Percentiles rank a stretch among this genome's conserved stretches.
Evolutionary conservation across 768 basidiomycete genomes (phyloP).

Genomic region (Suillus sp.): DNA sequence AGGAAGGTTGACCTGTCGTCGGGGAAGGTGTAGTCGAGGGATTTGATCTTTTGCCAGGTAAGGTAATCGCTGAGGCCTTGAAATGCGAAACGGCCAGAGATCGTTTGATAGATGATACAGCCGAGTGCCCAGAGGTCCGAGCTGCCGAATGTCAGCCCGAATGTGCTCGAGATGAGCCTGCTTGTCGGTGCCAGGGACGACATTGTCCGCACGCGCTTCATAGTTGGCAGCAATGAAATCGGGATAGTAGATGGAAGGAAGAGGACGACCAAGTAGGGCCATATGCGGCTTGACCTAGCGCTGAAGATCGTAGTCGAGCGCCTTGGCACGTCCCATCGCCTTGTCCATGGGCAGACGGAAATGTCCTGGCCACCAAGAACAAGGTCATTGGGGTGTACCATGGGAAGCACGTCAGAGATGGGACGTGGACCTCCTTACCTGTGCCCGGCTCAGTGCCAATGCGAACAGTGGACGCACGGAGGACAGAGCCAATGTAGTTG

Average conservation of each 20-base stretch:
- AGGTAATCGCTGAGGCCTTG: slow-evolving; percentile 89
- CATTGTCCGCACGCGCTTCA: slow-evolving; percentile 92
- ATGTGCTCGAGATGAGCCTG: slow-evolving; percentile 89
- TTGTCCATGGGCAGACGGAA: slow-evolving; percentile 79
- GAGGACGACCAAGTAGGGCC: slow-evolving; percentile 75
- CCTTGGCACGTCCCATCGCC: slow-evolving; percentile 92
- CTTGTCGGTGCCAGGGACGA: slow-evolving; percentile 86
- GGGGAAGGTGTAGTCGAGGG: slow-evolving; percentile 84
- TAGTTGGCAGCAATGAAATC: slow-evolving; percentile 99
- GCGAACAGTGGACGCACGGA: slow-evolving; percentile 93
- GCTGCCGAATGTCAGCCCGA: slow-evolving; percentile 91
- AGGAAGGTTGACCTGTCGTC: slow-evolving; percentile 51
- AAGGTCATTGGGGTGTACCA: slow-evolving; percentile 98
- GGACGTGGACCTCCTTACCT: slow-evolving; percentile 90
- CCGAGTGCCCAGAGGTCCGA: slow-evolving; percentile 97
- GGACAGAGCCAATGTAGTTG: slow-evolving; percentile 96
- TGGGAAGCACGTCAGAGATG: slow-evolving; percentile 92
- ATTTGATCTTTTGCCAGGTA: slow-evolving; percentile 93
- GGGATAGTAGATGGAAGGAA: slow-evolving; percentile 96
- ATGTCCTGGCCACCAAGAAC: slow-evolving; percentile 99
- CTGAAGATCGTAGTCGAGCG: slow-evolving; percentile 96
- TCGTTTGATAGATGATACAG: slow-evolving; percentile 92
- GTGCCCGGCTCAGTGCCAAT: slow-evolving; percentile 79
- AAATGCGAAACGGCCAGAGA: slow-evolving; percentile 90
- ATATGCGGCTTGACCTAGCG: slow-evolving; percentile 90